These are phyloP conservation scores for Albifimbria verrucaria DNA, from an alignment of 2,329 filamentous ascomycete genomes.

Conservation along the genomic window DNA sequence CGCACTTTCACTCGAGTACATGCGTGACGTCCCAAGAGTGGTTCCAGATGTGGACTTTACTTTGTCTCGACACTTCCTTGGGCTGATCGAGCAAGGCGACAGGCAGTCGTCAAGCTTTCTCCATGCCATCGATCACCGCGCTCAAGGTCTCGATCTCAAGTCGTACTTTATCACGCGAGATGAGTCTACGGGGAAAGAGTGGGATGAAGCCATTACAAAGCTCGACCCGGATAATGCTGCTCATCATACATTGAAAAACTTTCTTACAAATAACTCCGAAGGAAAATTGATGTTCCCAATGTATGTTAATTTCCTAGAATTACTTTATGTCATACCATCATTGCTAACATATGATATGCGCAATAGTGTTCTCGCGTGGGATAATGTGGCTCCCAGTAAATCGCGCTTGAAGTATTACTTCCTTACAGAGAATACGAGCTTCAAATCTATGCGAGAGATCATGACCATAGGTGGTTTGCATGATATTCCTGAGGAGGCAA, in stretches of 20 bases:
- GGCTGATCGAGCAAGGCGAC: not conserved
- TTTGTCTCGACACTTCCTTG: not conserved
- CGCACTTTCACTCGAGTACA: not conserved
- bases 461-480: slow-evolving; percentile 5
- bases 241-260: not conserved
- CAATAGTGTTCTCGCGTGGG: slow-evolving; percentile 3
- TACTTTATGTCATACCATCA: not conserved
- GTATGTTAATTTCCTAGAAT: not conserved
- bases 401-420: slow-evolving; percentile 9
- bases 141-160: not conserved
- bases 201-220: not conserved
- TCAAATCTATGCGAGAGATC: slow-evolving; percentile 2
- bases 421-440: slow-evolving; percentile 2
- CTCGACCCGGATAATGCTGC: not conserved
- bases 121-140: not conserved
- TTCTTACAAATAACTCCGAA: not conserved
- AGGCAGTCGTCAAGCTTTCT: not conserved
- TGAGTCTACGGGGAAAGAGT: not conserved
- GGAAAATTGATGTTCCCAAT: not conserved
- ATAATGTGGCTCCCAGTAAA: slow-evolving; percentile 4
- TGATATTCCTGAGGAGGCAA: not conserved
- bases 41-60: slow-evolving; percentile 1
- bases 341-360: not conserved
- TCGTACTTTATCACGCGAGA: slow-evolving; percentile 4
- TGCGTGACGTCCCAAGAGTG: not conserved